Base-by-base conservation (phyloP, 2,329 filamentous ascomycete species). In the Dothideomycetes sp. region DNA sequence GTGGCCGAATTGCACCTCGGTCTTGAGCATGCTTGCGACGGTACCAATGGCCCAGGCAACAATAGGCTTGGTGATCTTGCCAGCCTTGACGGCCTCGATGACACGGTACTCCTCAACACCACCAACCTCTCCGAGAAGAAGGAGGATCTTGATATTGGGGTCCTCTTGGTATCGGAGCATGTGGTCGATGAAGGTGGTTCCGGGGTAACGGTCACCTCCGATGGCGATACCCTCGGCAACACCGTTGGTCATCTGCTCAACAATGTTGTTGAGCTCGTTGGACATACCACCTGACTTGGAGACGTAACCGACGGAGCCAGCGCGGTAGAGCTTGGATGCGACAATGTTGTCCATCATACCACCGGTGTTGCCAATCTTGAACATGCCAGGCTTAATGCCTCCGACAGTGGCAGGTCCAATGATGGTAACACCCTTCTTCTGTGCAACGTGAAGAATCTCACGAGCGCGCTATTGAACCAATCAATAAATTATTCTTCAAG, bases 341-440 rank as follows among this genome's bases (percentile, higher is more conserved):
- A 98, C 91, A 58, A 98, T 98, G 79, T 98, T 98, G 78, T 98
- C 91, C 91, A 98, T 98, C 91, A 98, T 98, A 68, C 91, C 91
- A 77, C 91, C 91, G 57, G 91, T 98, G 78, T 98, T 98, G 65
- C 91, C 91, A 51, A 98, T 98, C 79, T 96, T 98, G 84, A 89
- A 98, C 64, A 84, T 85, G 65, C 91, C 91, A 47, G 91, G 91
- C 79, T 96, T 98, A 73, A 98, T 96, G 59, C 91, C 91, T 78
- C 91, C 91, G 48, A 98, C 91, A 41, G 91, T 98, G 56, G 91
- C 91, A 49, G 91, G 91, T 50, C 91, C 91, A 60, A 98, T 95
- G 65, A 98, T 98, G 66, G 88, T 95, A 62, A 98, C 83, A 48
- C 89, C 89, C 82, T 96, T 98, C 79, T 95, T 89, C 72, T 91